These are phyloP conservation scores for Sicyos baderoa DNA, from an alignment of 306 rosid genomes.

Conservation along the genomic window DNA sequence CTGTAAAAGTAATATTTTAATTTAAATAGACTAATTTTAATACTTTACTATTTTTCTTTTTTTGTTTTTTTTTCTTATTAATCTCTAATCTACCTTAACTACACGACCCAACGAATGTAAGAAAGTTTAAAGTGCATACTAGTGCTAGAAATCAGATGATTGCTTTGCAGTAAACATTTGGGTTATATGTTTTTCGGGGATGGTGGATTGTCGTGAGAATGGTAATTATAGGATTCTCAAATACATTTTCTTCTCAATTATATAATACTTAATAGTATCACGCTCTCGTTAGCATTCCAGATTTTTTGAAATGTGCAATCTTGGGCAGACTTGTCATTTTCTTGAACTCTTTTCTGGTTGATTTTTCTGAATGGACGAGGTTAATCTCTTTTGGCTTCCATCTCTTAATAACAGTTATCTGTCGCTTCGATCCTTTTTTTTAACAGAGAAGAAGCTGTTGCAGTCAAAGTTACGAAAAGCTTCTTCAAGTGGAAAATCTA, in stretches of 20 bases:
- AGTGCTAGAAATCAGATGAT: too few relatives aligned
- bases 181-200: too few relatives aligned
- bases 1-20: not conserved
- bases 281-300: not conserved
- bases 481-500: conserved; percentile 45
- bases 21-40: not conserved
- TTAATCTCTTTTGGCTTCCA: not conserved
- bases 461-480: conserved; percentile 76
- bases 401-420: too few relatives aligned
- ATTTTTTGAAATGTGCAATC: not conserved
- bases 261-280: conserved; percentile 5
- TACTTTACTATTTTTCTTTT: conserved; percentile 3
- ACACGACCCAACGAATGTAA: not conserved
- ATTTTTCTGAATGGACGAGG: conserved; percentile 2
- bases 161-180: too few relatives aligned
- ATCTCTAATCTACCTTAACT: not conserved
- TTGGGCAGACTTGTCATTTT: not conserved
- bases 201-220: too few relatives aligned
- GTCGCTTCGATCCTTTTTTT: conserved; percentile 6
- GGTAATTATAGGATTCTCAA: not conserved
- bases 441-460: conserved; percentile 80
- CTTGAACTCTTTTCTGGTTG: not conserved
- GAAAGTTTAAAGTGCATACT: not conserved
- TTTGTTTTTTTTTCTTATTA: not conserved
- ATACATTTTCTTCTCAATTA: conserved; percentile 2